Conservation (phyloP, 2,329 filamentous ascomycete genomes). For the Didymella lethalis region DNA sequence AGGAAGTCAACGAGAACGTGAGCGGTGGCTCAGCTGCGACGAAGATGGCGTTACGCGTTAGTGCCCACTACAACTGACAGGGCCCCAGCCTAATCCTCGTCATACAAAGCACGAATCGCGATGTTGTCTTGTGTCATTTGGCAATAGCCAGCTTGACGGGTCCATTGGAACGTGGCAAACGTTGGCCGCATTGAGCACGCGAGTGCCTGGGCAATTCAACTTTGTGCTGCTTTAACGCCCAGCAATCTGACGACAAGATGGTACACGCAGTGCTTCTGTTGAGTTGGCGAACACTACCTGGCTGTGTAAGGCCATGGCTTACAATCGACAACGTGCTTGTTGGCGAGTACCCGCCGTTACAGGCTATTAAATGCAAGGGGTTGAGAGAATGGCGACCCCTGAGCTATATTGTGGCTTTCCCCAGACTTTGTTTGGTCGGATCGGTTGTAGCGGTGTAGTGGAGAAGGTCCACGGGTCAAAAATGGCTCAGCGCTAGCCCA, state of each 20-base stretch:
- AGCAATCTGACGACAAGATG: slow-evolving; percentile 11
- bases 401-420: slow-evolving; percentile 39
- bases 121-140: slow-evolving; percentile 41
- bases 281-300: slow-evolving; percentile 21
- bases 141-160: slow-evolving; percentile 23
- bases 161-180: slow-evolving; percentile 30
- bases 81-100: slow-evolving; percentile 38
- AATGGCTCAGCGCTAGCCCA: slow-evolving; percentile 45
- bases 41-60: slow-evolving; percentile 17
- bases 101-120: slow-evolving; percentile 38
- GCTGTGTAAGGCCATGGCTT: slow-evolving; percentile 6
- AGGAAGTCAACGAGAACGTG: slow-evolving; percentile 15
- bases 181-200: slow-evolving; percentile 27
- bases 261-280: slow-evolving; percentile 23
- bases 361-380: slow-evolving; percentile 30
- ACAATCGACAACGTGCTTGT: slow-evolving; percentile 14
- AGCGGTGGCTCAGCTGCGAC: slow-evolving; percentile 23
- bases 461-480: slow-evolving; percentile 31
- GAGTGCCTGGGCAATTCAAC: slow-evolving; percentile 10
- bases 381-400: slow-evolving; percentile 38
- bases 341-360: slow-evolving; percentile 26
- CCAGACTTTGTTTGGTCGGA: slow-evolving; percentile 38
- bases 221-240: slow-evolving; percentile 22
- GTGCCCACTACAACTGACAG: slow-evolving; percentile 31
- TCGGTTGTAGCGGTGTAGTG: slow-evolving; percentile 45